Evolutionary conservation across 192 early-diverging fungal genomes (phyloP).

Genomic region (Funneliformis geosporum): DNA sequence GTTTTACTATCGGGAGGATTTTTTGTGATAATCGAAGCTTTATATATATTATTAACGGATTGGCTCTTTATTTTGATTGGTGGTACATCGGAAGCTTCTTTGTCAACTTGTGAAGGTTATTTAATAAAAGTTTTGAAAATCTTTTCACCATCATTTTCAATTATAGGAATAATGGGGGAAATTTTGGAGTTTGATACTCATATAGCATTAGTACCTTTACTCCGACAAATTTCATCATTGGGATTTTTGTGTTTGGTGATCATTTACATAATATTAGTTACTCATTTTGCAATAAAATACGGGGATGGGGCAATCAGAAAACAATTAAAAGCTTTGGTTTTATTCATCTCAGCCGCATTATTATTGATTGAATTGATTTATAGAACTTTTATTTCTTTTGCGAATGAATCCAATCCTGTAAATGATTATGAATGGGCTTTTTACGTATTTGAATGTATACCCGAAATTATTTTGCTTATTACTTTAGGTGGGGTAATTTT

Average conservation of each 20-base stretch:
- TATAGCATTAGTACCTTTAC: neutral
- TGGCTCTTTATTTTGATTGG: neutral
- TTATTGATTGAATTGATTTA: slow-evolving; percentile 19
- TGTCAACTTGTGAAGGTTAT: neutral
- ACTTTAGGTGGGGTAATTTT: slow-evolving; percentile 18
- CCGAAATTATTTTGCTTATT: slow-evolving; percentile 7
- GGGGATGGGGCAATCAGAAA: neutral
- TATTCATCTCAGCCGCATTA: slow-evolving; percentile 5
- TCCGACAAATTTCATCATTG: neutral
- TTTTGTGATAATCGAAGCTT: neutral
- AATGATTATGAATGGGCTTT: neutral
- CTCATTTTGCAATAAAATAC: slow-evolving; percentile 15
- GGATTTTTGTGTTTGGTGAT: neutral
- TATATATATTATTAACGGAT: neutral
- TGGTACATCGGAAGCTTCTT: neutral
- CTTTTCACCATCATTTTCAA: neutral
- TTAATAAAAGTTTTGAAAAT: neutral
- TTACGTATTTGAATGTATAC: slow-evolving; percentile 19
- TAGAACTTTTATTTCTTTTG: neutral
- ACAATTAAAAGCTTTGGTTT: neutral
- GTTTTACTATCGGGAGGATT: neutral
- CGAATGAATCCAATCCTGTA: neutral
- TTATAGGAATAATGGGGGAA: neutral
- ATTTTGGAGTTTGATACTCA: too few relatives aligned
- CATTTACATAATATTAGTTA: neutral